These are phyloP conservation scores for Cryphonectria japonica DNA, from an alignment of 2,329 filamentous ascomycete genomes.

Conservation along the genomic window DNA sequence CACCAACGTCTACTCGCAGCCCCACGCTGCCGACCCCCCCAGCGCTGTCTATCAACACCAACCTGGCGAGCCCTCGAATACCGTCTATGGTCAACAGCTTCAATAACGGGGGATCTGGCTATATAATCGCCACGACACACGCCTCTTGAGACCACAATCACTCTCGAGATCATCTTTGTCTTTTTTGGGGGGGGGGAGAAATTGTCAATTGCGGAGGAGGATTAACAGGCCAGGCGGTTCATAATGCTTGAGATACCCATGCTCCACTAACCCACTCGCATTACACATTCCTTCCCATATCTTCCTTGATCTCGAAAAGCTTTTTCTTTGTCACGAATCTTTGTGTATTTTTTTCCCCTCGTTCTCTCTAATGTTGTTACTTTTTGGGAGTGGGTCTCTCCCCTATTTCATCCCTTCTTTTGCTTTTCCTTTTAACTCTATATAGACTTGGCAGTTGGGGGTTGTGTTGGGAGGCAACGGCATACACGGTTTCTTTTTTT, in stretches of 20 bases:
- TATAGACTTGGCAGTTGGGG: slow-evolving; percentile 22
- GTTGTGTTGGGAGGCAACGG: slow-evolving; percentile 18
- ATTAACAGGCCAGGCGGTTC: slow-evolving; percentile 22
- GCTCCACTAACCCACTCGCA: slow-evolving; percentile 22
- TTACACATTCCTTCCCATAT: slow-evolving; percentile 2
- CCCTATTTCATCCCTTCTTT: slow-evolving; percentile 18
- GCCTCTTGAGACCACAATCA: slow-evolving; percentile 18
- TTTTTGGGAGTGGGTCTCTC: not conserved
- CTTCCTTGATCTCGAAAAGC: slow-evolving; percentile 4
- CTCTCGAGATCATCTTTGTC: slow-evolving; percentile 1
- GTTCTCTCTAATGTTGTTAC: slow-evolving; percentile 11
- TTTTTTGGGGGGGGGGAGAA: not conserved
- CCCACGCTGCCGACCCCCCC: slow-evolving; percentile 31
- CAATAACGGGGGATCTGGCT: slow-evolving; percentile 32
- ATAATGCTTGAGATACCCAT: slow-evolving; percentile 31
- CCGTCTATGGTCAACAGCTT: slow-evolving; percentile 44
- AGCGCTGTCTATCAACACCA: slow-evolving; percentile 26
- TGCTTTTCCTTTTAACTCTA: slow-evolving; percentile 9
- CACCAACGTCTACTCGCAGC: slow-evolving; percentile 46
- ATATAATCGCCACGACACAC: not conserved
- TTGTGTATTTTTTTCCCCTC: not conserved
- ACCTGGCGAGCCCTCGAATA: slow-evolving; percentile 32
- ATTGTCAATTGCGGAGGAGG: slow-evolving; percentile 13
- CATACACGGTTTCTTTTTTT: slow-evolving; percentile 9
- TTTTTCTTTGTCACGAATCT: slow-evolving; percentile 2